Conservation (phyloP, 2,329 filamentous ascomycete genomes). For the Thelonectria discophora region DNA sequence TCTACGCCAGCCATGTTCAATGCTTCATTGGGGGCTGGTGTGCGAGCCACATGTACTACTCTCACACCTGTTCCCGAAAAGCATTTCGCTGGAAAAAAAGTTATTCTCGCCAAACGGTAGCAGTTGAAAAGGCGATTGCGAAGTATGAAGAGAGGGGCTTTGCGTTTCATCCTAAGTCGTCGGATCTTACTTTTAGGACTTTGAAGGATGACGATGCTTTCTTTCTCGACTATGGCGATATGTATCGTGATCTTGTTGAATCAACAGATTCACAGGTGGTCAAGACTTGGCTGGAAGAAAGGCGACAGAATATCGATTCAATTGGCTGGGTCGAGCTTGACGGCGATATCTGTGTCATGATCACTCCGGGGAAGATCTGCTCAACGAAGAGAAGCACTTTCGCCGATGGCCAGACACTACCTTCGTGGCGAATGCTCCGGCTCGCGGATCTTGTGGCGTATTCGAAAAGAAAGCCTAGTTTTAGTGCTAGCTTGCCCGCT, state of each 20-base stretch:
- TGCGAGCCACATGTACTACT: slow-evolving; percentile 24
- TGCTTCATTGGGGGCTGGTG: slow-evolving; percentile 25
- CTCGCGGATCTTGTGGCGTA: background rate
- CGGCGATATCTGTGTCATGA: slow-evolving; percentile 5
- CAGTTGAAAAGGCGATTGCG: slow-evolving; percentile 16
- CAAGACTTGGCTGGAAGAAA: slow-evolving; percentile 15
- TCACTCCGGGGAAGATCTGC: slow-evolving; percentile 11
- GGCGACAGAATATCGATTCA: slow-evolving; percentile 12
- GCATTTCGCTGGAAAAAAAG: slow-evolving; percentile 6
- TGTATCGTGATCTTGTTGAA: slow-evolving; percentile 13
- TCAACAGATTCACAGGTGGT: slow-evolving; percentile 4
- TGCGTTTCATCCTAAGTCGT: background rate
- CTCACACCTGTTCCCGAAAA: slow-evolving; percentile 12
- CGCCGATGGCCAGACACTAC: background rate
- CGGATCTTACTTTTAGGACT: slow-evolving; percentile 8
- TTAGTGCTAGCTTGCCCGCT: background rate
- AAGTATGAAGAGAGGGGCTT: slow-evolving; percentile 15
- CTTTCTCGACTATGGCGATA: slow-evolving; percentile 22
- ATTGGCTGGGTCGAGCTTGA: slow-evolving; percentile 24
- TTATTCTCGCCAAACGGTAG: background rate
- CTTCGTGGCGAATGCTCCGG: slow-evolving; percentile 1
- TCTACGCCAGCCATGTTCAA: slow-evolving; percentile 25
- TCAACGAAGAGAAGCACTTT: slow-evolving; percentile 10
- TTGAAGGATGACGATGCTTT: slow-evolving; percentile 14
- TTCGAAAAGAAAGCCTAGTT: background rate